These are phyloP conservation scores for Cryptococcus sp. DNA, from an alignment of 1,284 basidiomycete species.

Conservation along the genomic window DNA sequence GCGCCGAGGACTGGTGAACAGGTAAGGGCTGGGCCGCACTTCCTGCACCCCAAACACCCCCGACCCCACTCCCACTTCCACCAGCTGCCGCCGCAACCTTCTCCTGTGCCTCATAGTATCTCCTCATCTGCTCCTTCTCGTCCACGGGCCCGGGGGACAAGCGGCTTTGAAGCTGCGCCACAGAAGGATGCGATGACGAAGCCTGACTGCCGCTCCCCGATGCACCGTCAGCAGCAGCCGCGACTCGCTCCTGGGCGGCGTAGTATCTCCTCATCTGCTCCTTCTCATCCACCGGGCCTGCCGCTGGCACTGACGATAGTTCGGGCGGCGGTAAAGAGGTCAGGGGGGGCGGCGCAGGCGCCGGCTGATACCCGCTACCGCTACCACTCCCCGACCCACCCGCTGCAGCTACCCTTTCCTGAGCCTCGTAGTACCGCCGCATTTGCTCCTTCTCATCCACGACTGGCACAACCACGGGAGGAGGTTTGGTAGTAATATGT, in stretches of 20 bases:
- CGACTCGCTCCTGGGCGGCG: conserved; percentile 58
- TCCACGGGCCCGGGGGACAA: conserved; percentile 7
- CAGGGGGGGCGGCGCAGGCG: too few species aligned
- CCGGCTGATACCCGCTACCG: background rate
- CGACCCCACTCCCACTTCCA: background rate
- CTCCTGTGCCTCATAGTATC: conserved; percentile 60
- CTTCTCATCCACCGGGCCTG: conserved; percentile 31
- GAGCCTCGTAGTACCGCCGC: conserved; percentile 36
- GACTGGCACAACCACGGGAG: background rate
- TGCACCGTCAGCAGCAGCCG: background rate
- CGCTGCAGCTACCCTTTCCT: conserved; percentile 17
- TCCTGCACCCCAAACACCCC: background rate
- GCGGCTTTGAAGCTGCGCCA: too few species aligned
- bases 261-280: conserved; percentile 48
- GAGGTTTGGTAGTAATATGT: background rate
- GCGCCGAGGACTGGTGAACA: too few species aligned
- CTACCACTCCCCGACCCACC: conserved; percentile 1
- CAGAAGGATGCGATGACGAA: too few species aligned
- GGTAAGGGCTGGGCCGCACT: background rate
- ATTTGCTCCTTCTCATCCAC: conserved; percentile 39
- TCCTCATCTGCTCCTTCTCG: conserved; percentile 47
- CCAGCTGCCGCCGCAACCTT: conserved; percentile 16
- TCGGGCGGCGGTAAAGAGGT: too few species aligned
- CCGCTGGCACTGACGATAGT: too few species aligned
- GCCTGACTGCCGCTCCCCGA: too few species aligned